A percentile compares a stretch with the other conserved stretches of the same genome.
phyloP scores from a whole-genome alignment of 2,329 filamentous ascomycete species.

The Didymella lethalis region DNA sequence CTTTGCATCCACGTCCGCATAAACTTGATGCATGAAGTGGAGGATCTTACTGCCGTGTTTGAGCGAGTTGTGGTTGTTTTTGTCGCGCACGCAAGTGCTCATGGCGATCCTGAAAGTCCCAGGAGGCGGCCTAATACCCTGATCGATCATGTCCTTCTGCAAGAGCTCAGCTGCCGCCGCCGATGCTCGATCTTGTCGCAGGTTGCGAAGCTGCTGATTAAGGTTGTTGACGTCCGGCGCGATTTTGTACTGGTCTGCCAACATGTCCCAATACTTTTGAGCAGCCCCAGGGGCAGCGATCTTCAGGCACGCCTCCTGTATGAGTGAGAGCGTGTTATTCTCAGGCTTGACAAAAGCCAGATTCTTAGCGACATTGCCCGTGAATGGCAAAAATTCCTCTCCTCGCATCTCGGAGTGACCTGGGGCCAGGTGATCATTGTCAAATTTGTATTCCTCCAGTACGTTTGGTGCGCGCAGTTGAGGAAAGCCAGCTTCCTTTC shows the following conservation, averaged over 20 bases:
- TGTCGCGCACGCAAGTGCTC: slow-evolving; percentile 76
- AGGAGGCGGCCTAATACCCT: slow-evolving; percentile 39
- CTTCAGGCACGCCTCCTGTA: slow-evolving; percentile 70
- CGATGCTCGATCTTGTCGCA: slow-evolving; percentile 72
- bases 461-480: slow-evolving; percentile 49
- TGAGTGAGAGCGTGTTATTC: slow-evolving; percentile 70
- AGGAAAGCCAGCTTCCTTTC: slow-evolving; percentile 37
- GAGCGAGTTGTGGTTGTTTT: slow-evolving; percentile 75
- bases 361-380: slow-evolving; percentile 37
- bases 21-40: slow-evolving; percentile 48
- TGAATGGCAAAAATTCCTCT: slow-evolving; percentile 45
- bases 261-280: slow-evolving; percentile 78
- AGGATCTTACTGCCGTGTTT: slow-evolving; percentile 71
- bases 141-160: slow-evolving; percentile 37
- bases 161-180: slow-evolving; percentile 68
- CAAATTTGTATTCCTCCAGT: slow-evolving; percentile 34
- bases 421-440: slow-evolving; percentile 42
- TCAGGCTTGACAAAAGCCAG: slow-evolving; percentile 57
- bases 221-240: slow-evolving; percentile 76
- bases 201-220: slow-evolving; percentile 70
- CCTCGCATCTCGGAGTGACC: slow-evolving; percentile 34
- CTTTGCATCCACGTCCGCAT: slow-evolving; percentile 44
- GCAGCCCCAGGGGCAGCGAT: slow-evolving; percentile 69
- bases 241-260: slow-evolving; percentile 68
- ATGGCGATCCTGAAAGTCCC: slow-evolving; percentile 77